Conservation (phyloP, 1,284 basidiomycete genomes). For the Sutorius eximius region DNA sequence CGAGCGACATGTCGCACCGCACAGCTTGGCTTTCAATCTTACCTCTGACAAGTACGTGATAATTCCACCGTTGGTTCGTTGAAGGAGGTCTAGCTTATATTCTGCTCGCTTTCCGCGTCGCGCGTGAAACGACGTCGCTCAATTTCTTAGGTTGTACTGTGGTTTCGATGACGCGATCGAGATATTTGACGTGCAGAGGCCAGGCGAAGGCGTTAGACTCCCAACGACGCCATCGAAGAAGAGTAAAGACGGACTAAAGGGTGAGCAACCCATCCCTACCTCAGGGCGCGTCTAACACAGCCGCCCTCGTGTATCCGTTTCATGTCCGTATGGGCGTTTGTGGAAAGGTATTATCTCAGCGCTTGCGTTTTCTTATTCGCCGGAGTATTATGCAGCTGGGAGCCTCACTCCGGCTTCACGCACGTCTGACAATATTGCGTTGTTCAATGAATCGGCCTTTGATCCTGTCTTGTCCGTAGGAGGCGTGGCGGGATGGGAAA, state of each 20-base stretch:
- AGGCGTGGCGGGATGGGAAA: constrained; percentile 26
- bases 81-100: neutral
- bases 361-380: constrained; percentile 68
- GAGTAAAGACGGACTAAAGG: constrained; percentile 83
- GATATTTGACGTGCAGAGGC: constrained; percentile 75
- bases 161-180: constrained; percentile 90
- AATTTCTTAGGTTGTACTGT: constrained; percentile 71
- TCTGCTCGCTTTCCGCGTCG: neutral
- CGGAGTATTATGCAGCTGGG: constrained; percentile 73
- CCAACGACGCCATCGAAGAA: constrained; percentile 77
- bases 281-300: neutral
- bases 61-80: neutral
- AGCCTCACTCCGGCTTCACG: constrained; percentile 53
- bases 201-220: constrained; percentile 73
- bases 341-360: constrained; percentile 78
- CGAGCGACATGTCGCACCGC: constrained; percentile 84
- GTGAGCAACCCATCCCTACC: constrained; percentile 37
- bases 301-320: neutral
- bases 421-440: constrained; percentile 61
- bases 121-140: neutral
- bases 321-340: no score
- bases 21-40: constrained; percentile 76
- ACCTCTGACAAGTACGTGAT: constrained; percentile 60
- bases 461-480: constrained; percentile 64
- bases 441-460: constrained; percentile 68